Evolutionary conservation across 108 stramenopile species (phyloP), one percentile per base, ranked within the genome.

Genomic region (Parmales sp.): DNA sequence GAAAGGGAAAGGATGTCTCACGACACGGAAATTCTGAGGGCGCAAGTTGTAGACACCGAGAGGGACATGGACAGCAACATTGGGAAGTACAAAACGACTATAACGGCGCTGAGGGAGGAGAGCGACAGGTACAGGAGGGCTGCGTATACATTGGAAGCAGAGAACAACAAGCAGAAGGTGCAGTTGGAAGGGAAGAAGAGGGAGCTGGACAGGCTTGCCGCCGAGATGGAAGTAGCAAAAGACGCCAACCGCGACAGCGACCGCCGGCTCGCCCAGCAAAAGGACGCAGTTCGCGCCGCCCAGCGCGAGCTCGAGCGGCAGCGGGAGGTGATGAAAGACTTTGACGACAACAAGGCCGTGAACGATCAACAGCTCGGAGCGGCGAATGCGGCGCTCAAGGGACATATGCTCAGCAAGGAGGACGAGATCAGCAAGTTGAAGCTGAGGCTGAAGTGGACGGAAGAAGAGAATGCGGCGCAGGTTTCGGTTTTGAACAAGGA

Each of bases 21-120:
- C 54, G 54, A 60, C 54, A 60, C 54, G 4, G 54, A 60, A 16
- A 34, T 60, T 7, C 54, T 60, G 26, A 60, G 54, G 54, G 36
- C 9, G 31, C 54, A 60, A 34, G 54, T 60, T 9, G 31, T 60
- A 7, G 54, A 60, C 31, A 60, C 54, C 29, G 54, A 60, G 26
- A 60, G 54, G 54, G 54, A 60, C 54, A 60, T 60, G 54, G 54
- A 60, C 54, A 60, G 54, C 54, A 60, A 60, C 54, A 60, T 60
- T 13, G 36, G 26, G n/a, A 60, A 60, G 54, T 60, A 60, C 31
- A 60, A 60, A 34, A 60, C 54, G 6, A 60, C 54, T 5, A 60
- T 60, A 13, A 60, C 54, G 26, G 54, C 54, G 54, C 54, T 60
- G 26, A 60, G 54, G 54, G 54, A 60, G 16, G 54, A 60, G 31